phyloP scores from a whole-genome alignment of 2,329 filamentous ascomycete genomes.

The Verticillium klebahnii region DNA sequence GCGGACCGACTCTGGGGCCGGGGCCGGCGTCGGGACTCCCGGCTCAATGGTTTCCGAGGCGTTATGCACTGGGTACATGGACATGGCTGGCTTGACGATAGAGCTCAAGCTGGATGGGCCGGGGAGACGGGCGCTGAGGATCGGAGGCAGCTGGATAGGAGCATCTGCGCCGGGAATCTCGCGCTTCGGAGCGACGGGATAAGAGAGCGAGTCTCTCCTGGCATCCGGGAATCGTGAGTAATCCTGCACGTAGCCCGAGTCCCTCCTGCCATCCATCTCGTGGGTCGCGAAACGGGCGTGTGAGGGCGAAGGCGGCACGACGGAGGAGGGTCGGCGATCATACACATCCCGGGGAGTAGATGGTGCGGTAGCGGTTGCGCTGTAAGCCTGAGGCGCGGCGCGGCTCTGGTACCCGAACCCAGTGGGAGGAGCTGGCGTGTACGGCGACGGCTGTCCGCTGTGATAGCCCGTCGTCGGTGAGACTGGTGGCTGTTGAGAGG shows the following conservation, averaged over 20 bases:
- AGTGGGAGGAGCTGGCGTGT: conserved; percentile 29
- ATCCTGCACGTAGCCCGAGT: conserved; percentile 9
- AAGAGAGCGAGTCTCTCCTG: background rate
- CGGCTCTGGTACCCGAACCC: conserved; percentile 27
- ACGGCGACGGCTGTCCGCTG: conserved; percentile 33
- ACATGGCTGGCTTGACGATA: background rate
- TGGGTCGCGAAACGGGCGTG: conserved; percentile 12
- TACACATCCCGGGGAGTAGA: conserved; percentile 28
- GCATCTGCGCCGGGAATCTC: background rate
- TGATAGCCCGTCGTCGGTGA: conserved; percentile 28
- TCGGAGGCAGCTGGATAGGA: background rate
- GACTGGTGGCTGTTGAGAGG: conserved; percentile 23
- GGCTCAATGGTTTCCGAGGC: conserved; percentile 7
- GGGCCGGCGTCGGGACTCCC: background rate
- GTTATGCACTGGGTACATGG: background rate
- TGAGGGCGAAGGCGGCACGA: conserved; percentile 33
- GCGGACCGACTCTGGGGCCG: conserved; percentile 1
- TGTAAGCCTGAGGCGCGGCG: conserved; percentile 21
- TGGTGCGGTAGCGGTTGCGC: conserved; percentile 21
- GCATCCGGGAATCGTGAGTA: background rate
- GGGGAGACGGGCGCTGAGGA: background rate
- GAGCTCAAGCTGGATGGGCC: background rate
- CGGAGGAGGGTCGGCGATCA: conserved; percentile 28
- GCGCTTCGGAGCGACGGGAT: background rate
- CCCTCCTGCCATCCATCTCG: conserved; percentile 4